Conservation (phyloP, 352 stramenopile species). For the Phytophthora pseudosyringae region DNA sequence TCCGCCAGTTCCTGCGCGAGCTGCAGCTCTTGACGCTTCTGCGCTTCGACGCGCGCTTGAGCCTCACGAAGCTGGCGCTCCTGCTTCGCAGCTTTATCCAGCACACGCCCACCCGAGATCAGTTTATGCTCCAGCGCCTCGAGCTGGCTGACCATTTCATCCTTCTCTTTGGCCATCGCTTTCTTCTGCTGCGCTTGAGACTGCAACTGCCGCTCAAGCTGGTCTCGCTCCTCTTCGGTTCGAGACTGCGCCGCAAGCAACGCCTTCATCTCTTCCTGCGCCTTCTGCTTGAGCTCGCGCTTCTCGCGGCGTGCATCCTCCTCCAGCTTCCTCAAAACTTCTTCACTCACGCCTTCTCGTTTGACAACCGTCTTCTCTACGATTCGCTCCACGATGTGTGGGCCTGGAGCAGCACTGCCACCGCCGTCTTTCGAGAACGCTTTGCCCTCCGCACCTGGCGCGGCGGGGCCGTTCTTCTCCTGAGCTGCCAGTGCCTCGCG, state of each 20-base stretch:
- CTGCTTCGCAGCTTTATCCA: constrained; percentile 95
- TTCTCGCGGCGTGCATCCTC: constrained; percentile 81
- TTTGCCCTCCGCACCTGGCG: constrained; percentile 23
- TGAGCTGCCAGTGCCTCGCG: constrained; percentile 61
- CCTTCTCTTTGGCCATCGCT: constrained; percentile 86
- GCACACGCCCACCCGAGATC: constrained; percentile 94
- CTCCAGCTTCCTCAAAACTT: constrained; percentile 80
- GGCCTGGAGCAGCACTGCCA: constrained; percentile 36
- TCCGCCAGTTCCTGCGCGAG: constrained; percentile 92
- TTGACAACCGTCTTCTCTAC: constrained; percentile 84
- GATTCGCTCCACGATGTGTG: constrained; percentile 66
- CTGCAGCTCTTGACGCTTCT: constrained; percentile 79
- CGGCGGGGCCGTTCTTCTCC: constrained; percentile 44
- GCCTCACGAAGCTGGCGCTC: constrained; percentile 92
- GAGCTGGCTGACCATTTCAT: constrained; percentile 92
- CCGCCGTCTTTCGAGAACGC: constrained; percentile 22
- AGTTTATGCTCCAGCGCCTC: constrained; percentile 76
- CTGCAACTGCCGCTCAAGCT: constrained; percentile 87
- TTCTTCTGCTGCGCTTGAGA: constrained; percentile 86
- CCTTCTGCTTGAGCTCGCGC: constrained; percentile 70
- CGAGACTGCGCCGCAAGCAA: constrained; percentile 84
- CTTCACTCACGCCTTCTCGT: constrained; percentile 72
- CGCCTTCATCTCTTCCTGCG: constrained; percentile 84
- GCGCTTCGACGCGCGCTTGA: constrained; percentile 89
- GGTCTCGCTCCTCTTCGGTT: constrained; percentile 89